These are phyloP conservation scores for Termitomyces sp. DNA, from an alignment of 768 basidiomycete species.

Conservation along the genomic window DNA sequence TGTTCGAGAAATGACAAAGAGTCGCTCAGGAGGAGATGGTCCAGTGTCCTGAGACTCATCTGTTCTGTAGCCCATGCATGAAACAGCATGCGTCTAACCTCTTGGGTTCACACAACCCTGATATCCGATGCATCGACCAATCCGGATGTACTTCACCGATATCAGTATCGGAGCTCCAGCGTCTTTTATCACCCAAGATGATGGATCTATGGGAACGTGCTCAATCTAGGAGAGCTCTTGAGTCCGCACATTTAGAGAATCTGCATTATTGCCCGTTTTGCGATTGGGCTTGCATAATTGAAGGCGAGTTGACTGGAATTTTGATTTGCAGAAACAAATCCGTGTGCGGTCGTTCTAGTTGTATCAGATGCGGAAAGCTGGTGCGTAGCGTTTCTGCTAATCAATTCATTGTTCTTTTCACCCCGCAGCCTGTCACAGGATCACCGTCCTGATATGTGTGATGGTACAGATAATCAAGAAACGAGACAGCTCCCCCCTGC, in stretches of 20 bases:
- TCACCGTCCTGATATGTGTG: constrained; percentile 75
- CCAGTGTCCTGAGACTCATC: constrained; percentile 85
- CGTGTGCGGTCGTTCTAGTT: constrained; percentile 72
- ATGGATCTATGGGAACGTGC: constrained; percentile 68
- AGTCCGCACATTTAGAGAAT: constrained; percentile 68
- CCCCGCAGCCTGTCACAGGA: constrained; percentile 35
- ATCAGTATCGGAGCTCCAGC: constrained; percentile 58
- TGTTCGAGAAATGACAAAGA: background rate
- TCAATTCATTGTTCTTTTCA: background rate
- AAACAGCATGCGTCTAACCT: constrained; percentile 59
- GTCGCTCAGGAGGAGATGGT: constrained; percentile 68
- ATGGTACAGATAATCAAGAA: constrained; percentile 38
- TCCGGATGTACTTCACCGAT: constrained; percentile 68
- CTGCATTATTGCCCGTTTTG: constrained; percentile 93
- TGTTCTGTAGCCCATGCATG: constrained; percentile 78
- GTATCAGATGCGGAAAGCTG: constrained; percentile 70
- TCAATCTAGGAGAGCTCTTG: constrained; percentile 72
- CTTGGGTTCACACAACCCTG: constrained; percentile 56
- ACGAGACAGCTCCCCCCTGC: background rate
- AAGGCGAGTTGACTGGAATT: constrained; percentile 55
- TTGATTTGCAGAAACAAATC: constrained; percentile 51
- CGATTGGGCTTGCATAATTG: constrained; percentile 77
- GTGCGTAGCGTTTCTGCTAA: constrained; percentile 28
- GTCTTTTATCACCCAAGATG: constrained; percentile 62
- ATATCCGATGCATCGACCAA: constrained; percentile 75